Percentiles rank a stretch among this genome's conserved stretches.
Evolutionary conservation across 768 basidiomycete genomes (phyloP).

Genomic region (Tricholomella constricta): DNA sequence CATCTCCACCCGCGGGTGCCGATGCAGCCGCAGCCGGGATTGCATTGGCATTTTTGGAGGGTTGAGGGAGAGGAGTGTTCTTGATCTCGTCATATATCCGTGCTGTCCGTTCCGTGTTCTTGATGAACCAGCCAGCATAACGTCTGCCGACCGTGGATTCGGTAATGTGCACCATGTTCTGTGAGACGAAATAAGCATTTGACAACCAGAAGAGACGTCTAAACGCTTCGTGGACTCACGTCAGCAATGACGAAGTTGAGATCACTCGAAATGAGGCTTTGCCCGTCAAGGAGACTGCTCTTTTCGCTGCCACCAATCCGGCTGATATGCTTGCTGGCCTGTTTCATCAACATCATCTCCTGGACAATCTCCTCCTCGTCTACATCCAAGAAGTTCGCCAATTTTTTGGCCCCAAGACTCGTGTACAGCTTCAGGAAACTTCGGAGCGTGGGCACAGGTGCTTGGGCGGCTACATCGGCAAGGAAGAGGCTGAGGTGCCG

Average conservation of each 20-base stretch:
- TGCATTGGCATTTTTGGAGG: constrained; percentile 28
- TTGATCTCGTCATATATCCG: constrained; percentile 82
- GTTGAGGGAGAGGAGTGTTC: constrained; percentile 46
- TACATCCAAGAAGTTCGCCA: constrained; percentile 87
- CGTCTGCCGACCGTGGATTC: constrained; percentile 93
- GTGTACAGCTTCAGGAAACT: constrained; percentile 96
- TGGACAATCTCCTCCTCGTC: constrained; percentile 95
- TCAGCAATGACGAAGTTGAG: constrained; percentile 95
- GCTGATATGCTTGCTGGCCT: constrained; percentile 76
- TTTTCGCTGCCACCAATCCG: constrained; percentile 57
- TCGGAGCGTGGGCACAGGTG: constrained; percentile 80
- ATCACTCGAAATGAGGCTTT: constrained; percentile 88
- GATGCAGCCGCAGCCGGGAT: constrained; percentile 23
- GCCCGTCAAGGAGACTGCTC: constrained; percentile 75
- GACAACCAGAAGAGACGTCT: background rate
- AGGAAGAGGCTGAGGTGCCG: constrained; percentile 88
- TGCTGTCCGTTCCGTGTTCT: constrained; percentile 90
- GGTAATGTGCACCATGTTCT: constrained; percentile 97
- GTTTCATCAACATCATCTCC: constrained; percentile 97
- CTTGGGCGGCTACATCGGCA: constrained; percentile 72
- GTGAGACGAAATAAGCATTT: background rate
- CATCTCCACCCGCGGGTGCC: constrained; percentile 23
- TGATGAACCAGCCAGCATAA: constrained; percentile 97
- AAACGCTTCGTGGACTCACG: constrained; percentile 45
- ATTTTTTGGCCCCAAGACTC: constrained; percentile 86